A percentile compares a stretch with the other conserved stretches of the same genome.
Conservation (phyloP, 305 asterid genomes). For the Stenogyne calaminthoides region DNA sequence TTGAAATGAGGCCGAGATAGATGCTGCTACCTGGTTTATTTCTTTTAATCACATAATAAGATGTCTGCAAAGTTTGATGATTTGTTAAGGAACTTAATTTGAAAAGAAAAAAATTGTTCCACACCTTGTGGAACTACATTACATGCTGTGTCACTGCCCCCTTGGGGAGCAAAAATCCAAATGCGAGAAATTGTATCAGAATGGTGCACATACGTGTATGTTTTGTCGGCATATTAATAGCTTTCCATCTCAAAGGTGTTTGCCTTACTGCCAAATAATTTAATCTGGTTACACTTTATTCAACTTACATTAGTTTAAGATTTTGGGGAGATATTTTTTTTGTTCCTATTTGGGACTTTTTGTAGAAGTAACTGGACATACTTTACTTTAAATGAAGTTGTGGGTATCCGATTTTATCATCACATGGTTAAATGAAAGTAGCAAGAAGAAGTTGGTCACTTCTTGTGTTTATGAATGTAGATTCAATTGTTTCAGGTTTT, state of each 20-base stretch:
- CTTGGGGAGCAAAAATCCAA: conserved; percentile 4
- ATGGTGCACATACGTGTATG: background rate
- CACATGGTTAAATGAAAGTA: background rate
- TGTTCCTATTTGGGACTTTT: too few relatives aligned
- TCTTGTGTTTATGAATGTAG: conserved; percentile 1
- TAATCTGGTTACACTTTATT: background rate
- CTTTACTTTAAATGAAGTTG: conserved; percentile 12
- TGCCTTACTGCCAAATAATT: background rate
- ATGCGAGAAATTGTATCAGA: background rate
- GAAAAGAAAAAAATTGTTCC: background rate
- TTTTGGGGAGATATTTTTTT: background rate
- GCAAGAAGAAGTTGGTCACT: conserved; percentile 18
- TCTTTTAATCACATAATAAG: too few relatives aligned
- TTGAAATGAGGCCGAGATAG: conserved; percentile 18
- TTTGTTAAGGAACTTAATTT: conserved; percentile 7
- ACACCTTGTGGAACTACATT: conserved; percentile 1
- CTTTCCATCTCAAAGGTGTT: background rate
- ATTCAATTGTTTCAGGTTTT: background rate
- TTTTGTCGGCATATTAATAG: background rate
- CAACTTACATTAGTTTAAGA: conserved; percentile 14
- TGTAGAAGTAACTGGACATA: background rate
- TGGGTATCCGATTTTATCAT: background rate
- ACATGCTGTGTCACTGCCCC: conserved; percentile 2
- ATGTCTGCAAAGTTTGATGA: background rate
- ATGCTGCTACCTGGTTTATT: conserved; percentile 18